Base-by-base conservation (phyloP, 2,329 filamentous ascomycete genomes). In the Stagonosporopsis cucurbitacearum region DNA sequence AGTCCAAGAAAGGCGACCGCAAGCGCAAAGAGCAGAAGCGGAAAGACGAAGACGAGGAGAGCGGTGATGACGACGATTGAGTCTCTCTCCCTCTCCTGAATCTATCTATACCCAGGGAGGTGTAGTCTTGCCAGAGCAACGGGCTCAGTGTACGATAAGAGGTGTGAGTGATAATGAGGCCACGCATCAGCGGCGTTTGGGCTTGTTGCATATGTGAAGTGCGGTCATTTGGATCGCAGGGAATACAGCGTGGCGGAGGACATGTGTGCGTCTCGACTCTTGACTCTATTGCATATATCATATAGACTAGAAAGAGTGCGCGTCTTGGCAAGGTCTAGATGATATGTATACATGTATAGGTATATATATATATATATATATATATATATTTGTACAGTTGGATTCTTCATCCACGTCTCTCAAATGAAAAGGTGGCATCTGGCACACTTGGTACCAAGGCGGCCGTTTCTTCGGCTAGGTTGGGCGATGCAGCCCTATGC, bases 21-120 rank as follows among this genome's bases (percentile, higher is more conserved):
- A 75, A 74, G 65, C 71, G 68, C 54, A 64, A 68, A n/a, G 64
- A 73, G 54, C 59, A 66, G 45, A 71, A 69, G 58, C 52, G 62
- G 47, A 64, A 67, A 46, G 81, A 78, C n/a, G 79, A 83, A 26
- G 79, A 82, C 67, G 83, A 84, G 22, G 70, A 74, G 37, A 68
- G 73, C 50, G 60, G 62, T 36, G 62, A 65, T 46, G 65, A 75
- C 45, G 71, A 73, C 41, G 70, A 74, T 37, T 72, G 28, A 45
- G 20, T 28, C 12, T n/a, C 7, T 44, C n/a, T n/a, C n/a, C n/a
- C n/a, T n/a, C n/a, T n/a, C n/a, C n/a, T n/a, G n/a, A 15, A n/a
- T 20, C 7, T 5, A 12, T n/a, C n/a, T n/a, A n/a, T n/a, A n/a
- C n/a, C n/a, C n/a, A n/a, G n/a, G n/a, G 6, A 7, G 28, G 28